These are phyloP conservation scores for Ceratobasidium sp. DNA, from an alignment of 1,284 basidiomycete species.

Conservation along the genomic window DNA sequence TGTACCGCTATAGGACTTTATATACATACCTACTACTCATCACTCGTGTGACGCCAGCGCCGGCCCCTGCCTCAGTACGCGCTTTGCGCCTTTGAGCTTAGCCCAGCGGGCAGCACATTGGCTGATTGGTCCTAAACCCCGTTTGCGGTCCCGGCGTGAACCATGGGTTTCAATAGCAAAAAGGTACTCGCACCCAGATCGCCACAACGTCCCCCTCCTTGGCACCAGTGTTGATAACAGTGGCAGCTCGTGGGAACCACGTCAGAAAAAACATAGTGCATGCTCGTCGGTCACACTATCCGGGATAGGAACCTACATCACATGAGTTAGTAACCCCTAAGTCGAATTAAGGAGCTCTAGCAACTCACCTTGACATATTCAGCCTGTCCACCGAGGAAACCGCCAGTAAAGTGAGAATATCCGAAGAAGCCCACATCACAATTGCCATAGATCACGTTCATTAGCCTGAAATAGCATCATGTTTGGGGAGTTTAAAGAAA, in stretches of 20 bases:
- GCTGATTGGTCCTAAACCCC: slow-evolving; percentile 73
- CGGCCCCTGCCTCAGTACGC: too few species aligned
- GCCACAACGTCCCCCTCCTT: slow-evolving; percentile 72
- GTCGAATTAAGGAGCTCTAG: too few species aligned
- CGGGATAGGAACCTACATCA: slow-evolving; percentile 70
- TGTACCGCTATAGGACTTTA: too few species aligned
- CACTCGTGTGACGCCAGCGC: too few species aligned
- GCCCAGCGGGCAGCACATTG: slow-evolving; percentile 71
- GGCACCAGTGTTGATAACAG: slow-evolving; percentile 75
- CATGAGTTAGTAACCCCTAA: neutral
- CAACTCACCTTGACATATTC: slow-evolving; percentile 62
- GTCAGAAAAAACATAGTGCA: slow-evolving; percentile 73
- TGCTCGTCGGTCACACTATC: slow-evolving; percentile 59
- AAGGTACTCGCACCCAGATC: slow-evolving; percentile 64
- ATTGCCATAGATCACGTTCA: slow-evolving; percentile 75
- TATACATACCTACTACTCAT: too few species aligned
- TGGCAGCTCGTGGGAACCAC: slow-evolving; percentile 82
- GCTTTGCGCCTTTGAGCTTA: slow-evolving; percentile 72
- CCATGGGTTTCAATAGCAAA: too few species aligned
- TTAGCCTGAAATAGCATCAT: slow-evolving; percentile 56
- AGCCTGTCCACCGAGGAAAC: slow-evolving; percentile 78
- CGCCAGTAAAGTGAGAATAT: slow-evolving; percentile 78
- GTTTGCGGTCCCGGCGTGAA: slow-evolving; percentile 32
- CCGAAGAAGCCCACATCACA: slow-evolving; percentile 79
- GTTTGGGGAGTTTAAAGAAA: neutral